These are phyloP conservation scores for Curvularia sp. DNA, from an alignment of 2,329 filamentous ascomycete species.

Conservation along the genomic window DNA sequence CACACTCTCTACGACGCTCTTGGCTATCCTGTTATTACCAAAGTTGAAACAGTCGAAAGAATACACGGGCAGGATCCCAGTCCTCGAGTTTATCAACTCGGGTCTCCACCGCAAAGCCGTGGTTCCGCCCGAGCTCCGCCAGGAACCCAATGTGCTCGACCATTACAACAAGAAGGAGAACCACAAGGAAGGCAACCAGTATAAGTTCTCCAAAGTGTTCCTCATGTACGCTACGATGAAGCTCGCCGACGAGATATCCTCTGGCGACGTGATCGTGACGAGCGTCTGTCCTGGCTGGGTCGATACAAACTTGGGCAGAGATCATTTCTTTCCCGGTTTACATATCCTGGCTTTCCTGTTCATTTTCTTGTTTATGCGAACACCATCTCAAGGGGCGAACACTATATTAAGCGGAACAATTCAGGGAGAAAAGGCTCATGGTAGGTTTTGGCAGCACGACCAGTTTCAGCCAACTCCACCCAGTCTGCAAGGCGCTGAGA, in stretches of 20 bases:
- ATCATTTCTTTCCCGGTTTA: conserved; percentile 39
- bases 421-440: conserved; percentile 44
- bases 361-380: conserved; percentile 33
- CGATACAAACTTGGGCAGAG: conserved; percentile 40
- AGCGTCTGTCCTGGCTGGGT: conserved; percentile 48
- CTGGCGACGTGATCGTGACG: conserved; percentile 44
- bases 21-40: conserved; percentile 60
- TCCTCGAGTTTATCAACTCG: conserved; percentile 46
- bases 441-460: conserved; percentile 48
- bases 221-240: conserved; percentile 44
- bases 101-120: conserved; percentile 39
- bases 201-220: conserved; percentile 46
- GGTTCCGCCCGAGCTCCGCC: conserved; percentile 29
- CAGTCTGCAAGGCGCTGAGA: conserved; percentile 41
- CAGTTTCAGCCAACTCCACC: conserved; percentile 39
- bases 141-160: conserved; percentile 36
- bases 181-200: conserved; percentile 37
- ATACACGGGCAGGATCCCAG: conserved; percentile 30
- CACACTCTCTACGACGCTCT: conserved; percentile 61
- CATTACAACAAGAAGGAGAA: conserved; percentile 40
- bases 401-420: conserved; percentile 44
- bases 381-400: conserved; percentile 41
- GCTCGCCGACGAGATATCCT: conserved; percentile 37
- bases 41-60: conserved; percentile 42
- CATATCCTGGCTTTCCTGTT: conserved; percentile 32